These are phyloP conservation scores for Paraphysoderma sedebokerense DNA, from an alignment of 371 early-diverging fungal species.

Conservation along the genomic window DNA sequence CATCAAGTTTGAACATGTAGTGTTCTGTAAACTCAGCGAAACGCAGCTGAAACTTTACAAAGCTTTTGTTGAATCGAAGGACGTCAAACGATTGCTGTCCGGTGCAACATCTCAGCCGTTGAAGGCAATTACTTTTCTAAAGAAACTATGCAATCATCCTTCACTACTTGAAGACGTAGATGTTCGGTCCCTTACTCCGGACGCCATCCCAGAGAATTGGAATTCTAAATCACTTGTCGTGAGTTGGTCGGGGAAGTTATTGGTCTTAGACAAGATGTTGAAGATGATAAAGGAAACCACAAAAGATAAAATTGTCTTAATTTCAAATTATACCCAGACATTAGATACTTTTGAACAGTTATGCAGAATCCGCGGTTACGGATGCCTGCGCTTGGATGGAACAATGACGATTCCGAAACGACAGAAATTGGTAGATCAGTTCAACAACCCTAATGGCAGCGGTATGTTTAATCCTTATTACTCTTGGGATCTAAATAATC, in stretches of 20 bases:
- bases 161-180: conserved; percentile 29
- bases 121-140: conserved; percentile 76
- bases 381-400: conserved; percentile 79
- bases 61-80: conserved; percentile 55
- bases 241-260: conserved; percentile 75
- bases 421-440: conserved; percentile 79
- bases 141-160: conserved; percentile 92
- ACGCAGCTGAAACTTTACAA: conserved; percentile 69
- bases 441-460: conserved; percentile 69
- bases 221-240: background rate
- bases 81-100: conserved; percentile 46
- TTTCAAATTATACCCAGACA: conserved; percentile 95
- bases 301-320: conserved; percentile 86
- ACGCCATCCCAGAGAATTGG: conserved; percentile 1
- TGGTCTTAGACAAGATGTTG: conserved; percentile 57
- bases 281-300: conserved; percentile 46
- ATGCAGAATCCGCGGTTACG: conserved; percentile 56
- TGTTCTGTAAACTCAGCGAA: conserved; percentile 69
- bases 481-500: background rate
- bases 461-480: background rate
- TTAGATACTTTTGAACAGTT: conserved; percentile 81
- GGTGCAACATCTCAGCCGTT: conserved; percentile 47
- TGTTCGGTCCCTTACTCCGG: background rate
- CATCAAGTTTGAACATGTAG: conserved; percentile 88
- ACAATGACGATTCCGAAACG: conserved; percentile 76